These are phyloP conservation scores for Porphyra umbilicalis DNA, from an alignment of 31 red algal species.

Conservation along the genomic window DNA sequence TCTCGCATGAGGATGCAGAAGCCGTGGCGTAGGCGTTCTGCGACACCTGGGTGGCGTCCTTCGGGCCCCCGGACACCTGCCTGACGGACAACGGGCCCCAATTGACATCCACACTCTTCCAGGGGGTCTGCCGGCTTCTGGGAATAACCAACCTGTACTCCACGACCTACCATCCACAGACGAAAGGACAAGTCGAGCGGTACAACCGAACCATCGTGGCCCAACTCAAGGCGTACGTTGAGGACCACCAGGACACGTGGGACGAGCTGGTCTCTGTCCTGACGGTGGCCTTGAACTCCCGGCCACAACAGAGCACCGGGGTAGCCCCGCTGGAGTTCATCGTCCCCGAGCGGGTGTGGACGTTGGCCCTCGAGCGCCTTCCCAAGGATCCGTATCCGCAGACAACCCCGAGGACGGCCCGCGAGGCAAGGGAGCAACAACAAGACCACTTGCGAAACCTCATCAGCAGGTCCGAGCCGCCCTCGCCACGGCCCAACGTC, in stretches of 20 bases:
- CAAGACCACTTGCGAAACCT: no score
- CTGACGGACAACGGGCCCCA: slow-evolving; percentile 25
- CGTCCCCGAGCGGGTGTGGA: no score
- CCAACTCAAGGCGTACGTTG: slow-evolving; percentile 7
- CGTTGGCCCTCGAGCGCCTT: no score
- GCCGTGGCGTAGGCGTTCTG: slow-evolving; percentile 7
- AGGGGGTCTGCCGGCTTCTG: slow-evolving; percentile 4
- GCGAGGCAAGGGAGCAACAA: no score
- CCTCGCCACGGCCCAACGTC: no score
- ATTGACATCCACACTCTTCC: slow-evolving; percentile 21
- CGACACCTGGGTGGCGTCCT: slow-evolving; percentile 8
- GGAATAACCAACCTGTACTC: slow-evolving; percentile 12
- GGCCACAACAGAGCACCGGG: slow-evolving; percentile 7
- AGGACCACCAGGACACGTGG: slow-evolving; percentile 8
- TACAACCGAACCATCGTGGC: slow-evolving; percentile 10
- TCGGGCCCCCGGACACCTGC: slow-evolving; percentile 1
- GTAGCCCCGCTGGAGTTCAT: slow-evolving; percentile 12
- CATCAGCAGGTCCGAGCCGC: no score
- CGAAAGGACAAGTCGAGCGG: slow-evolving; percentile 7
- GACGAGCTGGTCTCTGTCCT: background rate
- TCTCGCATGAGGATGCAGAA: background rate
- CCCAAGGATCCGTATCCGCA: no score
- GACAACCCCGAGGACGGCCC: no score
- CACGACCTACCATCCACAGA: slow-evolving; percentile 34
- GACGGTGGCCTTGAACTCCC: slow-evolving; percentile 11